These are phyloP conservation scores for Fusarium nisikadoi DNA, from an alignment of 2,329 filamentous ascomycete genomes.

Conservation along the genomic window DNA sequence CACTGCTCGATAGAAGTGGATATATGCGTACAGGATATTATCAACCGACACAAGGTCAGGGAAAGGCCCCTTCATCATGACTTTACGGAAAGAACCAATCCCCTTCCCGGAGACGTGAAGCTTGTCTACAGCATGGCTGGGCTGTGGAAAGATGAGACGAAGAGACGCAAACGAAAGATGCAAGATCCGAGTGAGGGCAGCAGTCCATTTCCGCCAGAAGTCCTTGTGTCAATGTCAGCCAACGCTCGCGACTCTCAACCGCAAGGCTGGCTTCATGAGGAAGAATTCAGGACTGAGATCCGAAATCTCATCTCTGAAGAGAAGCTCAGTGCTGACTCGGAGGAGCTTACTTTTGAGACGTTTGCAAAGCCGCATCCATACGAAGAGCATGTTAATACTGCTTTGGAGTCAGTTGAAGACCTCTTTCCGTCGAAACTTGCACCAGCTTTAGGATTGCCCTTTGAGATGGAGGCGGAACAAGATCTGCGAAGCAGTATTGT, in stretches of 20 bases:
- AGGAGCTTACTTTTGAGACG: slow-evolving; percentile 67
- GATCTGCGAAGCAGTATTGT: slow-evolving; percentile 61
- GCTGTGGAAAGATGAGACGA: slow-evolving; percentile 90
- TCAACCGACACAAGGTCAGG: slow-evolving; percentile 81
- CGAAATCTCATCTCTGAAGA: slow-evolving; percentile 73
- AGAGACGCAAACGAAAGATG: slow-evolving; percentile 78
- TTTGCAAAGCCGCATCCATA: slow-evolving; percentile 68
- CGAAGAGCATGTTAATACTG: slow-evolving; percentile 75
- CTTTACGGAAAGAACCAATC: slow-evolving; percentile 78
- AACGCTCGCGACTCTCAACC: slow-evolving; percentile 76
- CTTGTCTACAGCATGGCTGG: slow-evolving; percentile 94
- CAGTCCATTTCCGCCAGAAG: slow-evolving; percentile 84
- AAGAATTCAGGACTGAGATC: slow-evolving; percentile 78
- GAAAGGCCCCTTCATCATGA: slow-evolving; percentile 86
- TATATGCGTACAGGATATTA: slow-evolving; percentile 86
- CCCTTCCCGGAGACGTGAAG: slow-evolving; percentile 75
- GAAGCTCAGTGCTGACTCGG: slow-evolving; percentile 54
- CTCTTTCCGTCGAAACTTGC: slow-evolving; percentile 77
- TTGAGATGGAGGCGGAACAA: slow-evolving; percentile 33
- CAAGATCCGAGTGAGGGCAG: slow-evolving; percentile 70
- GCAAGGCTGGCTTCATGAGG: slow-evolving; percentile 94
- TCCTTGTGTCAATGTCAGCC: slow-evolving; percentile 88
- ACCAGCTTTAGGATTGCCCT: slow-evolving; percentile 56
- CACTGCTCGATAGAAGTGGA: slow-evolving; percentile 93
- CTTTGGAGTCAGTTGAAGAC: slow-evolving; percentile 86